Evolutionary conservation across 129 eudicot genomes (phyloP).

Genomic region (Centella asiatica): DNA sequence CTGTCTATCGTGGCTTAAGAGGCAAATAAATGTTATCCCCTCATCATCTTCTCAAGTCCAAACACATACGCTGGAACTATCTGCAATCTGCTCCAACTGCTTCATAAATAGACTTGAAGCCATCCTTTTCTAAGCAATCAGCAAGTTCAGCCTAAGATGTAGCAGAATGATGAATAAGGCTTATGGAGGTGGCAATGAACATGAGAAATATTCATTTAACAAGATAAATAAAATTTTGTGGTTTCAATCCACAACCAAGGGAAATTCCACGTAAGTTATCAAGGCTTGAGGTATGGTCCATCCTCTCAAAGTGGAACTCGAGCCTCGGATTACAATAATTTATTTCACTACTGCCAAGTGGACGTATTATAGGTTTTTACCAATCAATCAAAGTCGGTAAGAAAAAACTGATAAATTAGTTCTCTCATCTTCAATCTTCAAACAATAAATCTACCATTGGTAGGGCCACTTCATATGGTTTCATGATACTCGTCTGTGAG

Average conservation of each 20-base stretch:
- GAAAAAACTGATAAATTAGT: too few species aligned
- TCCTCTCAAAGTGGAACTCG: neutral
- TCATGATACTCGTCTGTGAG: too few species aligned
- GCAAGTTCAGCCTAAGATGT: slow-evolving; percentile 75
- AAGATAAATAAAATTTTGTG: too few species aligned
- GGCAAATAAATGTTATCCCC: neutral
- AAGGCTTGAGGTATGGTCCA: neutral
- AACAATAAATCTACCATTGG: too few species aligned
- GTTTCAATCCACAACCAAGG: neutral
- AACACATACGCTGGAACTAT: slow-evolving; percentile 20
- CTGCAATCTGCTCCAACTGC: slow-evolving; percentile 91
- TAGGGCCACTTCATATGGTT: too few species aligned
- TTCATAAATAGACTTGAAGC: slow-evolving; percentile 71
- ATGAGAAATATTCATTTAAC: too few species aligned
- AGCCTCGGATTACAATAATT: neutral
- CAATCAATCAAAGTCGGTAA: too few species aligned
- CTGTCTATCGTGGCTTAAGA: neutral
- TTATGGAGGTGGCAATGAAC: neutral
- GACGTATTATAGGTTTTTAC: too few species aligned
- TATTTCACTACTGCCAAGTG: too few species aligned
- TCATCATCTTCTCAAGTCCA: slow-evolving; percentile 14
- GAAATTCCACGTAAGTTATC: neutral
- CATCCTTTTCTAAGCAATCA: slow-evolving; percentile 73
- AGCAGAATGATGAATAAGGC: neutral
- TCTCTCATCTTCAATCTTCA: too few species aligned